Evolutionary conservation across 1,139 yeast species (phyloP).

Genomic region (Meyerozyma athensensis): DNA sequence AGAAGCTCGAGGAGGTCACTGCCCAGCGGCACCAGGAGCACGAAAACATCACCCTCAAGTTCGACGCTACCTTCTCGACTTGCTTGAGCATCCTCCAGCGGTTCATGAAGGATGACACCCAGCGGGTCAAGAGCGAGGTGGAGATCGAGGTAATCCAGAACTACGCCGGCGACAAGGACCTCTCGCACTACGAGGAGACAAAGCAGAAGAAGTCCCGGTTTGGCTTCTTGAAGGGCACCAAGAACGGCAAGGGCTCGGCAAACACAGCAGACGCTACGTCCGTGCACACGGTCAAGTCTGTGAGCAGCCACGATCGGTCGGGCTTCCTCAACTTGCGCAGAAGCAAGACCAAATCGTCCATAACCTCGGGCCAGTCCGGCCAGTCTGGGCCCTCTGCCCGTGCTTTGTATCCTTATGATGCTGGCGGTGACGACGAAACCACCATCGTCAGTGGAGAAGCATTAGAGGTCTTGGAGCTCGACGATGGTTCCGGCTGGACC

Average conservation of each 20-base stretch:
- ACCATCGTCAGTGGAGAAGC: slow-evolving; percentile 58
- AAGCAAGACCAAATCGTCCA: slow-evolving; percentile 25
- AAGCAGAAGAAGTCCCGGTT: slow-evolving; percentile 48
- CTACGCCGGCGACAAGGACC: slow-evolving; percentile 74
- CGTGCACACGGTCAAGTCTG: slow-evolving; percentile 30
- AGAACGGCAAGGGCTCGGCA: slow-evolving; percentile 14
- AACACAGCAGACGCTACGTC: slow-evolving; percentile 23
- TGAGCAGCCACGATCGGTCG: slow-evolving; percentile 21
- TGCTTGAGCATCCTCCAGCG: slow-evolving; percentile 54
- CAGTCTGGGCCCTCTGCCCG: slow-evolving; percentile 31
- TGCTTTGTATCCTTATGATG: slow-evolving; percentile 65
- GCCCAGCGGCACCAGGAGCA: slow-evolving; percentile 29
- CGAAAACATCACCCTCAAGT: slow-evolving; percentile 35
- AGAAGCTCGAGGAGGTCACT: slow-evolving; percentile 46
- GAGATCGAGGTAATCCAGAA: slow-evolving; percentile 86
- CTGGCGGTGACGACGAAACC: slow-evolving; percentile 74
- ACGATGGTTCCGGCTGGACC: slow-evolving; percentile 97
- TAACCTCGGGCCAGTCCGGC: slow-evolving; percentile 14
- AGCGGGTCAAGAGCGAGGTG: slow-evolving; percentile 72
- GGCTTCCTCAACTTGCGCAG: slow-evolving; percentile 38
- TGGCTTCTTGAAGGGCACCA: slow-evolving; percentile 41
- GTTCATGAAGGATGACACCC: slow-evolving; percentile 70
- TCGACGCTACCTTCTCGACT: slow-evolving; percentile 51
- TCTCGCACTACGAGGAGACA: slow-evolving; percentile 44
- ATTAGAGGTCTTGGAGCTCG: slow-evolving; percentile 55